Evolutionary conservation across 257 asterid species (phyloP), one percentile per base, ranked within the genome.

Genomic region (Nemophila menziesii): DNA sequence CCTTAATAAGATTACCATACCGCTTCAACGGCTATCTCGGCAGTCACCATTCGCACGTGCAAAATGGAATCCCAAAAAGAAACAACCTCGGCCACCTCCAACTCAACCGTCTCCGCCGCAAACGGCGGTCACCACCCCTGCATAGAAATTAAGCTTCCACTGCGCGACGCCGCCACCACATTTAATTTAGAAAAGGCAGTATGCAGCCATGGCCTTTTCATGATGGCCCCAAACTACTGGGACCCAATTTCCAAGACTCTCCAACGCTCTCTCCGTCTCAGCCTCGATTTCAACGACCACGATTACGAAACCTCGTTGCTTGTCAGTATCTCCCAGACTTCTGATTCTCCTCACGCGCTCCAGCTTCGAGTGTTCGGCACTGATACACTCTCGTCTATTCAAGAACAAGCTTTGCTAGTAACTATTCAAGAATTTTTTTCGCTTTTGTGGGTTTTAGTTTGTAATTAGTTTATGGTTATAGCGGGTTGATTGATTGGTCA

Each of bases 191-290:
- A 69, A 34, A 81, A 71, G 63, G 79, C 83, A 14, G 86, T 85
- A 5, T 85, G 93, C 61, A 85, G 93, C 72, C 82, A 81, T 47
- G 96, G 96, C 1, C 51, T 86, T 5, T 86, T 86, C 68, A 86
- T 86, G 96, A 86, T 78, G 92, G 87, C 96, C 23, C 96, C 94
- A 41, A 86, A 86, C 44, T 70, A 49, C 34, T 86, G 96, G 94
- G 89, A 81, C 66, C 54, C 89, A 21, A 72, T 41, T 24, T 66
- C 86, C 60, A 73, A 81, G 65, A 78, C 92, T 65, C 73, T 85
- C 49, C 63, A 20, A 39, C 92, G 96, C 22, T 82, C 93, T 26
- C 69, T 81, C 8, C 92, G 79, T 64, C 93, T 81, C 39, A 45
- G 65, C 70, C 64, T 60, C 56, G 64, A 48, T 15, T 40, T 16